A percentile compares a stretch with the other conserved stretches of the same genome.
Evolutionary conservation across 148 eudicot species (phyloP).

Genomic region (Fagopyrum homotropicum): DNA sequence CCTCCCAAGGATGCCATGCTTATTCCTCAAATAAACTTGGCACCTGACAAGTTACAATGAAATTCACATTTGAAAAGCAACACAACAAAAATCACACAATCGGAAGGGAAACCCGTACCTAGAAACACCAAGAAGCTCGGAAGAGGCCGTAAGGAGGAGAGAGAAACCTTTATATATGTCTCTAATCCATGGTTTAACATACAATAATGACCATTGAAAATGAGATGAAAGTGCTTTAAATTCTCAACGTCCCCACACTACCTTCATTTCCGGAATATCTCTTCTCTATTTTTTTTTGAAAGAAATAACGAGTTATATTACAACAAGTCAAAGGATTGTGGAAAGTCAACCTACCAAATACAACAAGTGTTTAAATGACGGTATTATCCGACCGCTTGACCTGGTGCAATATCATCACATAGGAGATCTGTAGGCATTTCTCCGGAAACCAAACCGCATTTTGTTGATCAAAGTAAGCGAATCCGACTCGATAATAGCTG

Average conservation of each 20-base stretch:
- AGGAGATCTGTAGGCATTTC: too few species aligned
- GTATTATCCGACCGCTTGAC: too few species aligned
- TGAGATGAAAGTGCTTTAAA: neutral
- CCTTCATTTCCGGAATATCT: too few species aligned
- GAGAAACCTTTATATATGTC: neutral
- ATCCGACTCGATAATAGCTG: too few species aligned
- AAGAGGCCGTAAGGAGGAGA: constrained; percentile 1
- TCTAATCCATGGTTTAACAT: neutral
- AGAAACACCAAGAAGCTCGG: neutral
- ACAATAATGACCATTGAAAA: constrained; percentile 1
- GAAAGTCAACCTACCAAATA: too few species aligned
- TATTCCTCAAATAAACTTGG: neutral
- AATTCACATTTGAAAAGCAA: neutral
- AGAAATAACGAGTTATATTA: too few species aligned
- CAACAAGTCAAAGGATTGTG: too few species aligned
- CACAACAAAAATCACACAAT: neutral
- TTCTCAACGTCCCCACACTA: neutral
- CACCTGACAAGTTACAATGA: neutral
- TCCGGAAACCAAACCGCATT: too few species aligned
- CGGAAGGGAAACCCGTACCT: neutral
- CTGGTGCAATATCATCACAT: too few species aligned
- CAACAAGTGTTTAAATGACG: too few species aligned
- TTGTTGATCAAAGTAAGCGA: too few species aligned
- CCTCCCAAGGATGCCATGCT: neutral
- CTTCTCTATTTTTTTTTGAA: too few species aligned